Percentiles rank a stretch among this genome's conserved stretches.
Evolutionary conservation across 2,329 filamentous ascomycete genomes (phyloP).

Genomic region (Claviceps maximensis): DNA sequence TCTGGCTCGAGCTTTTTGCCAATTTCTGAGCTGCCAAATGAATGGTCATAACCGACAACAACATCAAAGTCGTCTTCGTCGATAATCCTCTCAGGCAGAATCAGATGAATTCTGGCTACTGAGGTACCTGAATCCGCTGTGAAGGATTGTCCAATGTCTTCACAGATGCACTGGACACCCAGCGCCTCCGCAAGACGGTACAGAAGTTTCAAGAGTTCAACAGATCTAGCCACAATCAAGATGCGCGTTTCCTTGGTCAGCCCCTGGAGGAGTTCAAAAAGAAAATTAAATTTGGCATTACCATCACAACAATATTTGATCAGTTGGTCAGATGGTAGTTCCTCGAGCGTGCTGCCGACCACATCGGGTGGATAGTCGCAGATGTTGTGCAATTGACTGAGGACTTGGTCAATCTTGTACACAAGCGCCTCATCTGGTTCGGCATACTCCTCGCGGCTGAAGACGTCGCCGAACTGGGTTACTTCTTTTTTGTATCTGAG

Average conservation of each 20-base stretch:
- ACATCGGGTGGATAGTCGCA: constrained; percentile 45
- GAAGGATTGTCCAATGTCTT: constrained; percentile 15
- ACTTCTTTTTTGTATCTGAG: constrained; percentile 29
- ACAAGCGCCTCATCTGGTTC: constrained; percentile 27
- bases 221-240: constrained; percentile 39
- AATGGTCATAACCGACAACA: constrained; percentile 41
- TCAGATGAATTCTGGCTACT: constrained; percentile 28
- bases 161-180: constrained; percentile 21
- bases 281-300: constrained; percentile 47
- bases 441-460: constrained; percentile 25
- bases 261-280: constrained; percentile 38
- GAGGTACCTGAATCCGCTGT: constrained; percentile 18
- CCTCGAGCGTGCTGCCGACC: constrained; percentile 27
- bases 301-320: constrained; percentile 41
- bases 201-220: constrained; percentile 37
- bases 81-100: constrained; percentile 25
- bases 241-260: constrained; percentile 33
- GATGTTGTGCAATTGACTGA: constrained; percentile 37
- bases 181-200: constrained; percentile 32
- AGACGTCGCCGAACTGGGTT: constrained; percentile 30
- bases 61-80: constrained; percentile 31
- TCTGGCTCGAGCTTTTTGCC: constrained; percentile 4
- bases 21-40: constrained; percentile 26
- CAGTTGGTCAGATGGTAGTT: constrained; percentile 26
- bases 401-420: constrained; percentile 35